Evolutionary conservation across 805 yeast genomes (phyloP).

Genomic region (Ogataea wickerhamii): DNA sequence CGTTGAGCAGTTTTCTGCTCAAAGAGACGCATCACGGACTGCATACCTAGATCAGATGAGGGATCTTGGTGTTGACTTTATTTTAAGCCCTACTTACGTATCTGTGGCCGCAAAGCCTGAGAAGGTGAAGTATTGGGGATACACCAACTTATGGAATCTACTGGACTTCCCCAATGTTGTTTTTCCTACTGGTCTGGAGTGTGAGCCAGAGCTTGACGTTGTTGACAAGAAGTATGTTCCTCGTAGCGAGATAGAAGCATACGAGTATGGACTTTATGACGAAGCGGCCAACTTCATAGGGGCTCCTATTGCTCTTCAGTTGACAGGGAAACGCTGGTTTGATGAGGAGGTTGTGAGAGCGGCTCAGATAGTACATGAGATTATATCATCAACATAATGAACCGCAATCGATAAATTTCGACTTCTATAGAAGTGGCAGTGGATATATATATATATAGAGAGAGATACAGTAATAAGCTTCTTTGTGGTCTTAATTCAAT

Average conservation of each 20-base stretch:
- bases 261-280: constrained; percentile 31
- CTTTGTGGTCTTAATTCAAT: too few species aligned
- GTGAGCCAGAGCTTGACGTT: constrained; percentile 33
- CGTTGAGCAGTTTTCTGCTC: constrained; percentile 41
- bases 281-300: constrained; percentile 37
- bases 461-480: too few species aligned
- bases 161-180: constrained; percentile 62
- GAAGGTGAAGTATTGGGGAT: constrained; percentile 65
- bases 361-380: constrained; percentile 37
- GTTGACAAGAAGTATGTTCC: constrained; percentile 16
- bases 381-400: too few species aligned
- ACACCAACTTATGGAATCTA: constrained; percentile 65
- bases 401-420: too few species aligned
- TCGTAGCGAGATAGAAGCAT: constrained; percentile 26
- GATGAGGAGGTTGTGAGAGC: constrained; percentile 49
- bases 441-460: too few species aligned
- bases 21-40: constrained; percentile 51
- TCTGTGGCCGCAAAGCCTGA: constrained; percentile 66
- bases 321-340: constrained; percentile 47
- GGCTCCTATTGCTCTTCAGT: constrained; percentile 49
- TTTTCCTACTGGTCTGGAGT: constrained; percentile 55
- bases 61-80: constrained; percentile 51
- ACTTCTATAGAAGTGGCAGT: too few species aligned
- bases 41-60: constrained; percentile 48
- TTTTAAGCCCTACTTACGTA: constrained; percentile 59